Evolutionary conservation across 148 eudicot genomes (phyloP).

Genomic region (Vaccinium myrtillus): DNA sequence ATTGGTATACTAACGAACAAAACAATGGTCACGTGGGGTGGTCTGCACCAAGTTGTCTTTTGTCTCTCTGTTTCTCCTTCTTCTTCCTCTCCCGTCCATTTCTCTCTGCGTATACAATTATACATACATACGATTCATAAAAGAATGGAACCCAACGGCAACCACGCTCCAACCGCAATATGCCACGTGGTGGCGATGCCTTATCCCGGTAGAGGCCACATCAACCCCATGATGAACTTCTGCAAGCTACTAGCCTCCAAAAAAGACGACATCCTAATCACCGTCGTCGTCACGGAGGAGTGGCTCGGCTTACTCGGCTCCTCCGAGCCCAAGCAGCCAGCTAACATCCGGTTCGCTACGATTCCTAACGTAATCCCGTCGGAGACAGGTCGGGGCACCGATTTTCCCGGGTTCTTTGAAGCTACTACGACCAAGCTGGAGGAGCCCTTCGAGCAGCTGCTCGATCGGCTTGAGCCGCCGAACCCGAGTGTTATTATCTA

Average conservation of each 20-base stretch:
- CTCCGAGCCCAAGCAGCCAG: not conserved
- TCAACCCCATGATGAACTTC: conserved; percentile 30
- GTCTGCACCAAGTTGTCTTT: no score
- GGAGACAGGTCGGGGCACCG: conserved; percentile 21
- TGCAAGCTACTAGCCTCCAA: conserved; percentile 12
- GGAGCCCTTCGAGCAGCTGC: conserved; percentile 24
- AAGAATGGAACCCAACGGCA: not conserved
- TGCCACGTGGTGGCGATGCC: conserved; percentile 29
- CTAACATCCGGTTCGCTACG: conserved; percentile 12
- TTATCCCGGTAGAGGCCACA: conserved; percentile 31
- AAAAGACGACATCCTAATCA: not conserved
- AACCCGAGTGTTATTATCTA: conserved; percentile 1
- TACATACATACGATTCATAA: no score
- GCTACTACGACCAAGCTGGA: conserved; percentile 21
- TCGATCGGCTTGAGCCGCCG: conserved; percentile 21
- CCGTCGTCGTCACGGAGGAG: conserved; percentile 38
- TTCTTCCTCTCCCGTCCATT: no score
- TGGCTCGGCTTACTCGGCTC: conserved; percentile 27
- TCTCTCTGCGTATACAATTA: no score
- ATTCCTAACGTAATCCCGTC: conserved; percentile 31
- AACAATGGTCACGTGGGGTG: no score
- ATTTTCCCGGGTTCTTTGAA: conserved; percentile 15
- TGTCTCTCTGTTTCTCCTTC: no score
- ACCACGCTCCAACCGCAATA: not conserved
- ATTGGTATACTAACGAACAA: no score